Percentiles rank a stretch among this genome's conserved stretches.
These are phyloP conservation scores for Helianthus annuus DNA, from an alignment of 129 eudicot genomes.

Conservation along the genomic window DNA sequence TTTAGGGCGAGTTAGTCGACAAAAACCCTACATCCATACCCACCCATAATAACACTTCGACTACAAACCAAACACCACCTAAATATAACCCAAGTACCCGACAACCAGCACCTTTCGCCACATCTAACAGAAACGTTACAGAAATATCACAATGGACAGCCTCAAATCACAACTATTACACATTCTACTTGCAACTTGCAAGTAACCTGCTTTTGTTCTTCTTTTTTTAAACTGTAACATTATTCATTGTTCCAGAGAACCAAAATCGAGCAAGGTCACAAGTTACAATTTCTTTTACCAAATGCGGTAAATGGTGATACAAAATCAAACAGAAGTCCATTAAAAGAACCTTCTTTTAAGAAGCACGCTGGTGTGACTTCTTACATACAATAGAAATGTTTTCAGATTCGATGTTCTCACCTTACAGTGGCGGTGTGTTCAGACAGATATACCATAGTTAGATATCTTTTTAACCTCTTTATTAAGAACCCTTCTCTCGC, in stretches of 20 bases:
- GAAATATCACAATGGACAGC: slow-evolving; percentile 3
- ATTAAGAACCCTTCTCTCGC: slow-evolving; percentile 59
- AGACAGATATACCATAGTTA: slow-evolving; percentile 84
- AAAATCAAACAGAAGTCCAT: slow-evolving; percentile 26
- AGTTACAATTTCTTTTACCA: slow-evolving; percentile 6
- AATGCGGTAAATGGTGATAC: slow-evolving; percentile 8
- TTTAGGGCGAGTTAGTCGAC: too few species aligned
- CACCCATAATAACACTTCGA: too few species aligned
- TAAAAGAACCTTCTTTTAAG: slow-evolving; percentile 19
- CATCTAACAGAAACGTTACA: background rate
- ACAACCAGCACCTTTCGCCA: background rate
- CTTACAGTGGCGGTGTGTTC: slow-evolving; percentile 23
- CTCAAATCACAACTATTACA: background rate
- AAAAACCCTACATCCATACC: background rate
- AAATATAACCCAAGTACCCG: background rate
- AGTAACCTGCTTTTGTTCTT: background rate
- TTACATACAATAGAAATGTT: background rate
- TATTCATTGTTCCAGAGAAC: slow-evolving; percentile 28
- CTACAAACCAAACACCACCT: background rate
- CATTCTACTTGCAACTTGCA: slow-evolving; percentile 11
- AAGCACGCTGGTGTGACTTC: slow-evolving; percentile 14
- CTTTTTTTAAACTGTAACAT: slow-evolving; percentile 1
- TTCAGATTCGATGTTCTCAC: background rate
- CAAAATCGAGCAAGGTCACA: slow-evolving; percentile 19
- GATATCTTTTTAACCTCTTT: slow-evolving; percentile 86